phyloP scores from a whole-genome alignment of 140 eudicot species.

The Cichorium intybus region DNA sequence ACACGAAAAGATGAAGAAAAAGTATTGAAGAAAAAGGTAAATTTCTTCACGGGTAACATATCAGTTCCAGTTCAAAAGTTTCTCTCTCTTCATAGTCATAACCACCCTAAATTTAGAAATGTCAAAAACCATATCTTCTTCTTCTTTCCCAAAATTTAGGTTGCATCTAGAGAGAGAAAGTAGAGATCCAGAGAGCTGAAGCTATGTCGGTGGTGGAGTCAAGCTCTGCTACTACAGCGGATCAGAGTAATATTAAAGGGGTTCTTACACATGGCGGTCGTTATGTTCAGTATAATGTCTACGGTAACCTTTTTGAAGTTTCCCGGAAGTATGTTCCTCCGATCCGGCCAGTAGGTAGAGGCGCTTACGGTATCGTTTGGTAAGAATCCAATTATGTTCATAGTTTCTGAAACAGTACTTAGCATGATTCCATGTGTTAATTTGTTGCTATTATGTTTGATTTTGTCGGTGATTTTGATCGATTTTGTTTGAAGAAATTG shows the following conservation, averaged over 20 bases:
- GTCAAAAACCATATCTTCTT: slow-evolving; percentile 18
- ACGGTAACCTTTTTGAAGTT: slow-evolving; percentile 70
- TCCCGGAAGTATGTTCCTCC: slow-evolving; percentile 76
- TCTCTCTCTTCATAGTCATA: slow-evolving; percentile 8
- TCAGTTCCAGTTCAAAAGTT: slow-evolving; percentile 16
- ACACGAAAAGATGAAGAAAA: neutral
- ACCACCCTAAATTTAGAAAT: slow-evolving; percentile 14
- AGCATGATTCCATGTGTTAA: neutral
- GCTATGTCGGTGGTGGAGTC: slow-evolving; percentile 28
- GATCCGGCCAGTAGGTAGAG: slow-evolving; percentile 71
- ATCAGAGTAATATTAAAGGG: slow-evolving; percentile 35
- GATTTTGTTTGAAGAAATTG: slow-evolving; percentile 1
- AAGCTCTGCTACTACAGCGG: slow-evolving; percentile 28
- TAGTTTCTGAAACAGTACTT: neutral
- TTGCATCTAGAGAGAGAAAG: neutral
- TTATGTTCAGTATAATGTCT: slow-evolving; percentile 65
- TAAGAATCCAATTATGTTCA: slow-evolving; percentile 10
- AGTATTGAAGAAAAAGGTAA: slow-evolving; percentile 10
- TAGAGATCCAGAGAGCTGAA: neutral
- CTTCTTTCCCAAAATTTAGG: slow-evolving; percentile 5
- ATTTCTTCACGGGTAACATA: slow-evolving; percentile 27
- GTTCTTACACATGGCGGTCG: slow-evolving; percentile 57
- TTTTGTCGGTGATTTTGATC: slow-evolving; percentile 1
- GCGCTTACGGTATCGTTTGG: slow-evolving; percentile 93
- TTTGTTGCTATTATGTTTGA: neutral